Evolutionary conservation across 1,284 basidiomycete genomes (phyloP), one percentile per base, ranked within the genome.

Genomic region (Naganishia albida): DNA sequence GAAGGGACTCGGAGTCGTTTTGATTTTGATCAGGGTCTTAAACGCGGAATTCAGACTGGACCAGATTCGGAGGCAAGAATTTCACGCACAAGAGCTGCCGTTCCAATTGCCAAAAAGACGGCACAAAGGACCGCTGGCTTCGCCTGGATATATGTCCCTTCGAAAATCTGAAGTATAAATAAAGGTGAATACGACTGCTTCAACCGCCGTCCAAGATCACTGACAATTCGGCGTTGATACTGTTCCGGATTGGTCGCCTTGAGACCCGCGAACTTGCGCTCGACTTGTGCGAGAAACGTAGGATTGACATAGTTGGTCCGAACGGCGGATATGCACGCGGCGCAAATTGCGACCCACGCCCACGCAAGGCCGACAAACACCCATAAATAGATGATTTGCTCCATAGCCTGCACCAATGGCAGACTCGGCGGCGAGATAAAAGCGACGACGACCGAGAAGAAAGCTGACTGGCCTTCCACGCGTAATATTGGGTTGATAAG

Each of bases 61-160:
- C n/a, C 20, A 20, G 6, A n/a, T n/a, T 16, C 10, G n/a, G 30
- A 46, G 1, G 7, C 38, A 28, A 18, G 18, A 48, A 15, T 13
- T 23, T 8, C 30, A 68, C 74, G 67, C 53, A 77, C 74, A 10
- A 75, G 66, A 13, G 70, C 64, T 1, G 74, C 78, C 0, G 73
- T 71, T 0, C 76, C 77, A 3, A 73, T 69, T 8, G 72, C 66
- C 3, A 80, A 66, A 52, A 76, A 80, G 1, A 76, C 69, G 3
- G 73, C 72, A 42, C 71, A 75, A 1, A 78, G 69, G 4, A 76
- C 60, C 0, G 75, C 73, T 1, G 77, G 72, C 8, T 68, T 69
- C 1, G 77, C 76, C 65, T 80, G 73, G 10, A 80, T 71, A 59
- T 73, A 80, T 0, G 74, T 76, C 0, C 69, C 78, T 25, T 77